Conservation (phyloP, 805 yeast genomes). For the Starmerella vaccinii region DNA sequence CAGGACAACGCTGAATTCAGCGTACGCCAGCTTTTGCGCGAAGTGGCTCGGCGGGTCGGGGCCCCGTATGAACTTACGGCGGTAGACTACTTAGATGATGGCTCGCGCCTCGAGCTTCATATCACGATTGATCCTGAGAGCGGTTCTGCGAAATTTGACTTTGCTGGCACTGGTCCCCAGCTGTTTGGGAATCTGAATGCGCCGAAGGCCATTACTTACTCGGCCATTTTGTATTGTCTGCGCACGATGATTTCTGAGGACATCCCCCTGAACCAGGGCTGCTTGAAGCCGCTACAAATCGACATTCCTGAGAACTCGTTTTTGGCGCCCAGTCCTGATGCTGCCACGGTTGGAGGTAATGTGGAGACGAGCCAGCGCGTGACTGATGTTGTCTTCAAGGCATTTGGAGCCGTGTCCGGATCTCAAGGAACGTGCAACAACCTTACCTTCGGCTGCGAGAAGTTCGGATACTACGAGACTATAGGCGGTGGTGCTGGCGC, state of each 20-base stretch:
- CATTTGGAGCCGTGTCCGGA: slow-evolving; percentile 84
- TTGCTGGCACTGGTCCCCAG: slow-evolving; percentile 77
- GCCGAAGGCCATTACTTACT: slow-evolving; percentile 78
- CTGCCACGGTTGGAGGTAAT: slow-evolving; percentile 92
- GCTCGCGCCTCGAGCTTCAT: slow-evolving; percentile 27
- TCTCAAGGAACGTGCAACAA: slow-evolving; percentile 95
- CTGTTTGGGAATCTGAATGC: slow-evolving; percentile 86
- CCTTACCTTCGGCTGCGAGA: slow-evolving; percentile 59
- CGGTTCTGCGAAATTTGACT: slow-evolving; percentile 68
- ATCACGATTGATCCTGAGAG: slow-evolving; percentile 38
- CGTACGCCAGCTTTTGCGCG: slow-evolving; percentile 47
- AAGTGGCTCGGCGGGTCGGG: slow-evolving; percentile 35
- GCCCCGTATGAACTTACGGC: slow-evolving; percentile 22
- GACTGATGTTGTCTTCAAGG: slow-evolving; percentile 77
- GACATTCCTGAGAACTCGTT: slow-evolving; percentile 52
- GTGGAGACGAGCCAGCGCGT: slow-evolving; percentile 91
- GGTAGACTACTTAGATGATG: slow-evolving; percentile 31
- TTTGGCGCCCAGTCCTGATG: slow-evolving; percentile 66
- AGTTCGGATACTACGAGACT: slow-evolving; percentile 84
- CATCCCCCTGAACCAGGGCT: slow-evolving; percentile 90
- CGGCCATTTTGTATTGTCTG: slow-evolving; percentile 80
- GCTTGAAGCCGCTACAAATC: slow-evolving; percentile 67
- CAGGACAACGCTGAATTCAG: slow-evolving; percentile 68
- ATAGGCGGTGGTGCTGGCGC: slow-evolving; percentile 97
- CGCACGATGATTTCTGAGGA: slow-evolving; percentile 76